Evolutionary conservation across 208 protist genomes (phyloP).

Genomic region (Acanthamoeba lugdunensis): DNA sequence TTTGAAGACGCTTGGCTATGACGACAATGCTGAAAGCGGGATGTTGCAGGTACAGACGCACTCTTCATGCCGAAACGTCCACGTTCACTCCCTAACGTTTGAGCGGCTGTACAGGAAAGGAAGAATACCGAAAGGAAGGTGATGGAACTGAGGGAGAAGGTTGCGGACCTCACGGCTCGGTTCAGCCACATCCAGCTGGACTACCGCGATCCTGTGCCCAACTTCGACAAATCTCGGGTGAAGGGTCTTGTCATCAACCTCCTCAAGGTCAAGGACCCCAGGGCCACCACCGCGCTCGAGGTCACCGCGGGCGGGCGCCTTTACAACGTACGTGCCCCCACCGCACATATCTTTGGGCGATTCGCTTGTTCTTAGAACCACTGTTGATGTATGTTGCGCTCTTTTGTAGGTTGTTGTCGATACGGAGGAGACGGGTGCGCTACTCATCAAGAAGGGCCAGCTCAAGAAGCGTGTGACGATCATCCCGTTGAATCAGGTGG

Average conservation of each 20-base stretch:
- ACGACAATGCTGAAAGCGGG: constrained; percentile 30
- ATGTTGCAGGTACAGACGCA: not conserved
- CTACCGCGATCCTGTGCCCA: constrained; percentile 84
- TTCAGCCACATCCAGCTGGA: constrained; percentile 85
- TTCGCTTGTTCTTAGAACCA: not conserved
- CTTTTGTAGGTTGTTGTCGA: constrained; percentile 84
- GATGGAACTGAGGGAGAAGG: constrained; percentile 16
- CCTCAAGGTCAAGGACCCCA: constrained; percentile 88
- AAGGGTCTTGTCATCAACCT: constrained; percentile 95
- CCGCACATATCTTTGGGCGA: constrained; percentile 19
- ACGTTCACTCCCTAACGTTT: no score
- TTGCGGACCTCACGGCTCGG: constrained; percentile 4
- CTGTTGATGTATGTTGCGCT: not conserved
- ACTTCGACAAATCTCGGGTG: constrained; percentile 87
- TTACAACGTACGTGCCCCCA: constrained; percentile 93
- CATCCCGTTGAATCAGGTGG: constrained; percentile 97
- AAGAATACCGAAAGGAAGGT: constrained; percentile 74
- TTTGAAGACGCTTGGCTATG: constrained; percentile 17
- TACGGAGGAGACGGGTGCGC: constrained; percentile 91
- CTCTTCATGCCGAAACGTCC: no score
- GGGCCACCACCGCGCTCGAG: constrained; percentile 91
- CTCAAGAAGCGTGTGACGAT: constrained; percentile 95
- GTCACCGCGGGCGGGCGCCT: constrained; percentile 93
- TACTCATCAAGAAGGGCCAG: constrained; percentile 92
- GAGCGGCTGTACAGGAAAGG: constrained; percentile 68